Conservation (phyloP, 495 filamentous ascomycete genomes). For the Lasiosphaeria miniovina region DNA sequence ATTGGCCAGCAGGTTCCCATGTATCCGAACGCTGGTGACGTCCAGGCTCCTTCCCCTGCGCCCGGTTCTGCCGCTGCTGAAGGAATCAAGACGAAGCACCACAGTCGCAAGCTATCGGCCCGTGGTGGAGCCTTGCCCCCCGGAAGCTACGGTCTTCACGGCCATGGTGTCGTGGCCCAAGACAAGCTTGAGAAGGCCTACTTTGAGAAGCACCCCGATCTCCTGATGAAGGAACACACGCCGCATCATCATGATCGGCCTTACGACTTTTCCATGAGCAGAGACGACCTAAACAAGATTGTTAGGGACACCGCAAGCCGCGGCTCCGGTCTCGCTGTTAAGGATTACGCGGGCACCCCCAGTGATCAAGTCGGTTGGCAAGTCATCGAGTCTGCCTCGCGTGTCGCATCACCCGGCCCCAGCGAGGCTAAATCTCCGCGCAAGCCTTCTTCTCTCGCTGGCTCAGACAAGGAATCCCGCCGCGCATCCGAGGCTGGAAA, state of each 20-base stretch:
- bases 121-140: slow-evolving; percentile 55
- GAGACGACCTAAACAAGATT: slow-evolving; percentile 86
- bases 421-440: slow-evolving; percentile 32
- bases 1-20: slow-evolving; percentile 90
- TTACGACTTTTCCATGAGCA: slow-evolving; percentile 83
- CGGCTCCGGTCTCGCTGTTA: slow-evolving; percentile 59
- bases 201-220: slow-evolving; percentile 85
- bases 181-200: slow-evolving; percentile 84
- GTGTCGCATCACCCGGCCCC: slow-evolving; percentile 61
- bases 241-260: slow-evolving; percentile 56
- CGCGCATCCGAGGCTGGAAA: slow-evolving; percentile 46
- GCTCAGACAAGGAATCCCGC: slow-evolving; percentile 17
- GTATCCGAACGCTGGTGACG: slow-evolving; percentile 90
- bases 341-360: slow-evolving; percentile 58
- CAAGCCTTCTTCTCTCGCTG: slow-evolving; percentile 21
- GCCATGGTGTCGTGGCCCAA: slow-evolving; percentile 65
- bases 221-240: slow-evolving; percentile 63
- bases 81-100: slow-evolving; percentile 58
- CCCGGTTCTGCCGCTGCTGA: slow-evolving; percentile 49
- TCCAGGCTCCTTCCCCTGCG: slow-evolving; percentile 89
- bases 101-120: slow-evolving; percentile 55
- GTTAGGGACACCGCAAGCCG: slow-evolving; percentile 67
- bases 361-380: slow-evolving; percentile 78
- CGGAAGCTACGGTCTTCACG: slow-evolving; percentile 82
- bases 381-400: slow-evolving; percentile 71